Evolutionary conservation across 1,284 basidiomycete species (phyloP), one percentile per base, ranked within the genome.

Genomic region (Apiotrichum sp.): DNA sequence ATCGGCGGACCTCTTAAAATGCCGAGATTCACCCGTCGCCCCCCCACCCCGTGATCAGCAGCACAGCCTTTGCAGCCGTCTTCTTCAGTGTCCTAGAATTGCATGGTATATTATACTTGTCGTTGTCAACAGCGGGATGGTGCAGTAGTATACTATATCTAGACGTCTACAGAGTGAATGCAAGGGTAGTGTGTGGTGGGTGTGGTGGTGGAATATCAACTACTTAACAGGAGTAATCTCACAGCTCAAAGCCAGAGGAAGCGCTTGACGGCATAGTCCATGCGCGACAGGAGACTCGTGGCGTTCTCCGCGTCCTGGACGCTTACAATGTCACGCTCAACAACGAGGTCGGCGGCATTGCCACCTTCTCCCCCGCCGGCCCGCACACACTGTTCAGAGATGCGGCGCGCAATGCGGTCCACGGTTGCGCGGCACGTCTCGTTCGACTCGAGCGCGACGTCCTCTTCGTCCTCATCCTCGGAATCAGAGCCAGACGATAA

Each of bases 261-360:
- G 62, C 89, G 80, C 80, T 93, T 93, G 58, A 93, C 80, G 1
- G 88, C 87, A 71, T 93, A 90, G 70, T 93, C 91, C 83, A 93
- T 87, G 77, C 90, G 89, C 8, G 89, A 84, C 70, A 89, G 86
- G 61, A 93, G 78, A 56, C 84, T 88, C 3, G 89, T 93, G 77
- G 85, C 83, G 58, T 82, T 81, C 72, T 87, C 84, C 1, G 91
- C 91, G 62, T 95, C 89, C 4, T 80, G 80, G 64, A 92, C 72
- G 65, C 89, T 90, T 56, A 50, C 58, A n/a, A 95, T 84, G 70
- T 92, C 89, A 64, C 82, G 81, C 50, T 85, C 80, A 6, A 68
- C 77, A 34, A 92, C 78, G 62, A 88, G 83, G 4, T 76, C 56
- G 22, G 50, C 50, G 5, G 34, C 14, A 13, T 47, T 16, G 14